phyloP scores from a whole-genome alignment of 2,329 filamentous ascomycete species.

The Fusarium sp. region DNA sequence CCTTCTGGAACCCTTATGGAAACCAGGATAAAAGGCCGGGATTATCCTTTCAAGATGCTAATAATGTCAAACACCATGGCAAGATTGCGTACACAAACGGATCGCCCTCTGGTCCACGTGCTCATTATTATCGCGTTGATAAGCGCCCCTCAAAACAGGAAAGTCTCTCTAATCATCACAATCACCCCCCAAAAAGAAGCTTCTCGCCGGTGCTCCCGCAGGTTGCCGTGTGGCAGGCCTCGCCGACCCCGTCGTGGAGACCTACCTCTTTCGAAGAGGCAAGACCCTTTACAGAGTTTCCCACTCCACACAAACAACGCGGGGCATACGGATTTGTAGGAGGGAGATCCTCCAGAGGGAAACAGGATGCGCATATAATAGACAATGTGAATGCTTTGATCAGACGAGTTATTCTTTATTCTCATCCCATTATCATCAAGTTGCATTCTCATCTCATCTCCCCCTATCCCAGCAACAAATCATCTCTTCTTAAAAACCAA shows the following conservation, averaged over 20 bases:
- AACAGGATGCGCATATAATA: conserved; percentile 23
- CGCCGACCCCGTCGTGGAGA: conserved; percentile 36
- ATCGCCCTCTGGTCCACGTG: not conserved
- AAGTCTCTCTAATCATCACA: not conserved
- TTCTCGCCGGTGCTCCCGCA: not conserved
- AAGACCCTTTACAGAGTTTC: conserved; percentile 3
- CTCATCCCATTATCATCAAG: not conserved
- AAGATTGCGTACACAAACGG: not conserved
- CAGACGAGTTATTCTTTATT: not conserved
- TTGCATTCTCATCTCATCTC: not conserved
- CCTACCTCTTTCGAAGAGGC: conserved; percentile 33
- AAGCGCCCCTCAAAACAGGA: not conserved
- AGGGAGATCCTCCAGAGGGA: not conserved
- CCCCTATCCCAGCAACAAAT: not conserved
- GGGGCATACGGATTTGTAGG: conserved; percentile 24
- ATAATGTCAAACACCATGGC: not conserved
- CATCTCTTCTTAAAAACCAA: not conserved
- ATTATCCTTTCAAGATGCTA: not conserved
- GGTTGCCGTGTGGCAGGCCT: conserved; percentile 10
- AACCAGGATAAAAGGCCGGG: not conserved
- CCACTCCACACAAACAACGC: conserved; percentile 18
- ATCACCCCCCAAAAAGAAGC: not conserved
- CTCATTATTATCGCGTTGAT: not conserved
- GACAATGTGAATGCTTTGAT: not conserved
- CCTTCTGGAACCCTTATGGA: not conserved